Percentiles rank a stretch among this genome's conserved stretches.
These are phyloP conservation scores for Cyberlindnera japonica DNA, from an alignment of 805 yeast genomes.

Conservation along the genomic window DNA sequence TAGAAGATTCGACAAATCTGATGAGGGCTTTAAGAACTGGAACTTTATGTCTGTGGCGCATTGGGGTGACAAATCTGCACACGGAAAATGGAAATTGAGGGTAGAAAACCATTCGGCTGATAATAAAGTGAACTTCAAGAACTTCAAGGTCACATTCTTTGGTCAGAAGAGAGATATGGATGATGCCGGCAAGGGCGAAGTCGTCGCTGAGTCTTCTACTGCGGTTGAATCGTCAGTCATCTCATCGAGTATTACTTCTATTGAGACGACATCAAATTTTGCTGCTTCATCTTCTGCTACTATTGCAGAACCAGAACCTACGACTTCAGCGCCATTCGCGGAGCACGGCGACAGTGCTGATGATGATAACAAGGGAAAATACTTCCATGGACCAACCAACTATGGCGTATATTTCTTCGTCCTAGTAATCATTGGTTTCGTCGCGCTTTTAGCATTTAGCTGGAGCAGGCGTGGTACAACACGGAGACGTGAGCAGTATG, in stretches of 20 bases:
- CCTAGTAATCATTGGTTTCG: slow-evolving; percentile 56
- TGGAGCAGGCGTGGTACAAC: slow-evolving; percentile 38
- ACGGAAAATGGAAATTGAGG: slow-evolving; percentile 78
- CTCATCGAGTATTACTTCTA: slow-evolving; percentile 1
- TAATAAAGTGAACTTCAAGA: slow-evolving; percentile 41
- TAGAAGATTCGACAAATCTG: slow-evolving; percentile 54
- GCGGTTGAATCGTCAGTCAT: background rate
- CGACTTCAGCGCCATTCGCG: too few species aligned
- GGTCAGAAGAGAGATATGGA: slow-evolving; percentile 60
- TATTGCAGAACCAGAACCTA: slow-evolving; percentile 1
- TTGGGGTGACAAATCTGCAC: slow-evolving; percentile 87
- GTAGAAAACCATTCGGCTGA: slow-evolving; percentile 46
- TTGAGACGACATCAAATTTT: background rate
- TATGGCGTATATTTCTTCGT: slow-evolving; percentile 61
- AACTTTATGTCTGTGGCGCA: slow-evolving; percentile 97
- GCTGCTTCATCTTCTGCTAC: slow-evolving; percentile 19
- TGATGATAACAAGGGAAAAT: slow-evolving; percentile 35
- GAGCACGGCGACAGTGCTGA: slow-evolving; percentile 32
- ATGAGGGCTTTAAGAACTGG: slow-evolving; percentile 72
- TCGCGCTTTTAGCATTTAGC: slow-evolving; percentile 40
- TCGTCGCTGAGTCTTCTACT: background rate
- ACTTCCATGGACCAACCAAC: slow-evolving; percentile 38
- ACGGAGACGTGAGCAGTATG: slow-evolving; percentile 37
- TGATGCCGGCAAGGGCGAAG: slow-evolving; percentile 36
- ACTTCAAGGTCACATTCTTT: slow-evolving; percentile 78